Evolutionary conservation across 2,329 filamentous ascomycete species (phyloP).

Genomic region (Xylaria sp.): DNA sequence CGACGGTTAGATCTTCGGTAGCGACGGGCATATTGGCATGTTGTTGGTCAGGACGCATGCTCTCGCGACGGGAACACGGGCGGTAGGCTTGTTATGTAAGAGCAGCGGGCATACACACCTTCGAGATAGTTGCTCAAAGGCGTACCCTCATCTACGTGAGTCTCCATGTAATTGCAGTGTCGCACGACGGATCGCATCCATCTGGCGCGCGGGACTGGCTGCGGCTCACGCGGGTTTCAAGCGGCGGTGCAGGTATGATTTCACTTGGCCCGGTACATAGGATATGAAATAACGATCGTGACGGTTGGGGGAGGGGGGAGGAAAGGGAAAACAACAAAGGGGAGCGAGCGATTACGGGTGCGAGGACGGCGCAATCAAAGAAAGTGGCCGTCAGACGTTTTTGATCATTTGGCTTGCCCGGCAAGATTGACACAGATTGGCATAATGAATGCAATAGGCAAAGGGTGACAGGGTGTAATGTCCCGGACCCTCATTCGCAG

Average conservation of each 20-base stretch:
- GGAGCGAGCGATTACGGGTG: background rate
- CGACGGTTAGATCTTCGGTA: conserved; percentile 24
- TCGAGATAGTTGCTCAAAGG: conserved; percentile 41
- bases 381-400: conserved; percentile 15
- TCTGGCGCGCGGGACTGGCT: conserved; percentile 31
- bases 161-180: conserved; percentile 38
- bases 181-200: conserved; percentile 35
- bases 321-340: conserved; percentile 8
- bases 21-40: conserved; percentile 20
- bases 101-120: conserved; percentile 29
- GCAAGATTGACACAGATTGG: conserved; percentile 11
- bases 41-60: conserved; percentile 3
- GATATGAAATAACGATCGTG: conserved; percentile 7
- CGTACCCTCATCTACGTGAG: conserved; percentile 40
- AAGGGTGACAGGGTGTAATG: conserved; percentile 18
- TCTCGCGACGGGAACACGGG: conserved; percentile 2
- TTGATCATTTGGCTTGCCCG: conserved; percentile 29
- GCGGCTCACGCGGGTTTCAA: conserved; percentile 13
- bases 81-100: background rate
- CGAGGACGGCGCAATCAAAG: background rate
- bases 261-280: conserved; percentile 1
- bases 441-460: background rate
- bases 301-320: conserved; percentile 3
- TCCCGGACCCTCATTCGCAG: conserved; percentile 16
- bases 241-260: conserved; percentile 1